Conservation (phyloP, 1,284 basidiomycete genomes). For the Trametes sp. region DNA sequence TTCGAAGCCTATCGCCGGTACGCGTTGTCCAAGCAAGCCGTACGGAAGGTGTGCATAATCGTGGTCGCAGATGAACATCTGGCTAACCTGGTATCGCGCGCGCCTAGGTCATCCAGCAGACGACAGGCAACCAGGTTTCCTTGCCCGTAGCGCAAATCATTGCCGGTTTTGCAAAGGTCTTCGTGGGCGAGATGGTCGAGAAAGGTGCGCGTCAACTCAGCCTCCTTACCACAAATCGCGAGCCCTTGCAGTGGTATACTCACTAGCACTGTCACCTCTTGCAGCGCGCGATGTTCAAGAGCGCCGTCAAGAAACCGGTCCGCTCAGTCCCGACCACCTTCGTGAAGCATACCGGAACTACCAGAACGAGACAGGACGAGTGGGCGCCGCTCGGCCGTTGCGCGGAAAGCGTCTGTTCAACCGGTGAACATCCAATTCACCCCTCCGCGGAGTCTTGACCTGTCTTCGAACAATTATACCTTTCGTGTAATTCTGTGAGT, state of each 20-base stretch:
- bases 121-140: slow-evolving; percentile 83
- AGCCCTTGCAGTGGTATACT: not conserved
- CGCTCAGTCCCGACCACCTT: slow-evolving; percentile 86
- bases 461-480: too few relatives aligned
- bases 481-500: slow-evolving; percentile 1
- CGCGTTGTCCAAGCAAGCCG: slow-evolving; percentile 83
- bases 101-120: slow-evolving; percentile 82
- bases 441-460: too few relatives aligned
- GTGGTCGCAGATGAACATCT: too few relatives aligned
- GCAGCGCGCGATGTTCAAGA: slow-evolving; percentile 80
- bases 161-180: slow-evolving; percentile 90
- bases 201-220: slow-evolving; percentile 61
- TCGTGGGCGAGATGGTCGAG: slow-evolving; percentile 92
- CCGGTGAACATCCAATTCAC: slow-evolving; percentile 51
- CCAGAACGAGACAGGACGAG: slow-evolving; percentile 79
- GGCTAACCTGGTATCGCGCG: not conserved
- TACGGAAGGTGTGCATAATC: slow-evolving; percentile 74
- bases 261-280: not conserved
- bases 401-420: slow-evolving; percentile 72
- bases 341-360: slow-evolving; percentile 89
- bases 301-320: slow-evolving; percentile 76
- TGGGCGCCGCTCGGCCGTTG: slow-evolving; percentile 76
- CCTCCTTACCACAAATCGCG: not conserved
- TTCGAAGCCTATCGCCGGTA: slow-evolving; percentile 89
- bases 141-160: slow-evolving; percentile 89